Evolutionary conservation across 2,329 filamentous ascomycete genomes (phyloP).

Genomic region (Colletotrichum sp.): DNA sequence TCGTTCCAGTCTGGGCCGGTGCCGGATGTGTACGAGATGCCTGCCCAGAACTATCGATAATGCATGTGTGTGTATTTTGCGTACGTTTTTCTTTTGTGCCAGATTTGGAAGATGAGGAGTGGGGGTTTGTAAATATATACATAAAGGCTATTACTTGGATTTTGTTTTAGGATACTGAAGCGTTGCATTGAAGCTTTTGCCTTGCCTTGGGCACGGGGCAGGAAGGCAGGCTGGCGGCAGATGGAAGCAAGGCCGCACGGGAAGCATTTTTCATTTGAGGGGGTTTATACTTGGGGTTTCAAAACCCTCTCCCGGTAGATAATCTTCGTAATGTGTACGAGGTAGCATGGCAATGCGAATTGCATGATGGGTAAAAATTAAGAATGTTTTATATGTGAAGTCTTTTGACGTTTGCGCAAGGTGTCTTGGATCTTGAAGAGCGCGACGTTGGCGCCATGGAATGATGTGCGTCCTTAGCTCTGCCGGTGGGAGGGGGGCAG

Average conservation of each 20-base stretch:
- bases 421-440: not conserved
- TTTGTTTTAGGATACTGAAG: not conserved
- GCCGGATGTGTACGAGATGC: constrained; percentile 46
- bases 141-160: not conserved
- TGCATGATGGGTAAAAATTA: not conserved
- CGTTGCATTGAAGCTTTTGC: not conserved
- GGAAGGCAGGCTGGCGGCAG: not conserved
- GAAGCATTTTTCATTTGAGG: not conserved
- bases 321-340: constrained; percentile 19
- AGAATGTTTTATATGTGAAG: not conserved
- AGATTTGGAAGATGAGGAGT: not conserved
- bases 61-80: not conserved
- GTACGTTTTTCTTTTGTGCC: not conserved
- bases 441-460: not conserved
- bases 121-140: not conserved
- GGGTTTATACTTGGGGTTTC: not conserved
- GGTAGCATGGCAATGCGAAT: not conserved
- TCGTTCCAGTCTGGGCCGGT: constrained; percentile 36
- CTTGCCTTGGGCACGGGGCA: not conserved
- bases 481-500: not conserved
- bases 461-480: not conserved
- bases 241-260: not conserved
- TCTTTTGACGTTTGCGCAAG: not conserved
- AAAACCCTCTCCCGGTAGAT: not conserved
- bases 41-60: constrained; percentile 41